Evolutionary conservation across 768 basidiomycete species (phyloP), one percentile per base, ranked within the genome.

Genomic region (Kondoa malvinella): DNA sequence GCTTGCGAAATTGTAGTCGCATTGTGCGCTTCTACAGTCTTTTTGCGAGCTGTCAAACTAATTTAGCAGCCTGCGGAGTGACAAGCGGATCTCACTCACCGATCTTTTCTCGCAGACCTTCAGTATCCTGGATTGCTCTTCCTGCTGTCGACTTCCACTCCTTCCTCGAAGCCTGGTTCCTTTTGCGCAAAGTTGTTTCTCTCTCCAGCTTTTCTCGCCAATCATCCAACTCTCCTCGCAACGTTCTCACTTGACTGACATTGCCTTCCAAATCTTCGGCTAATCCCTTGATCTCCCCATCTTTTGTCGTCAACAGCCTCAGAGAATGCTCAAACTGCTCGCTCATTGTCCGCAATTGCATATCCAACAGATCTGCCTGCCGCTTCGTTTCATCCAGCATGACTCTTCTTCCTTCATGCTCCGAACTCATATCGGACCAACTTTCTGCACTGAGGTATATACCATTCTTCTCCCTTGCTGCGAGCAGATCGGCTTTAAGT

Each of bases 301-400:
- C 87, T 32, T 84, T 82, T 72, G 82, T 84, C 75, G 84, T 83
- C 59, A 96, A 78, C 59, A 90, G 71, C 1, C 82, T 84, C 67
- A 92, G 87, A 72, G 88, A 87, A 77, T 92, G 86, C 74, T 95
- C 91, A 72, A 91, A 94, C 77, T 96, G 92, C 67, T 92, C 90
- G 66, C 86, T 81, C 21, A 90, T 84, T 32, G 81, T 84, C 66
- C 83, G 79, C 77, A 94, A 81, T 76, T 94, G 87, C 64, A 83
- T 84, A 74, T 90, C 87, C n/a, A 88, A 81, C 57, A 89, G 85
- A 73, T 86, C 86, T 3, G 87, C 85, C 73, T 88, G 86, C 73
- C 86, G 86, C 76, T 83, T 86, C 14, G 89, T 85, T 74, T 96
- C 92, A 57, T 86, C 84, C 66, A 87, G 81, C 73, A 88, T 87